Base-by-base conservation (phyloP, 2,329 filamentous ascomycete genomes). In the Orbilia ellipsospora region DNA sequence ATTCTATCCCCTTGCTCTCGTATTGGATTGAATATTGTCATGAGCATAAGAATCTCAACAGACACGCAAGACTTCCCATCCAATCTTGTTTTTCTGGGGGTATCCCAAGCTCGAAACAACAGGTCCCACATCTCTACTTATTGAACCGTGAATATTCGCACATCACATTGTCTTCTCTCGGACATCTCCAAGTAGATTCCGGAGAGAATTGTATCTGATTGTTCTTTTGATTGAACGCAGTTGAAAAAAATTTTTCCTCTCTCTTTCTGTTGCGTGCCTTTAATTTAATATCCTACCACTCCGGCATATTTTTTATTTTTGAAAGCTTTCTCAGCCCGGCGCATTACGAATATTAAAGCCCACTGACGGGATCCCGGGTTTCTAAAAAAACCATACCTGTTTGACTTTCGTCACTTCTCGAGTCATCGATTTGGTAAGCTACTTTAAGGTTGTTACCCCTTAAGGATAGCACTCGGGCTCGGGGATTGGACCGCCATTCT, bases 351-450 rank as follows among this genome's bases (percentile, higher is more conserved):
- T 72, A 56, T 50, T 52, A 15, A 6, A 48, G 6, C 51, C 62
- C 62, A 56, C 36, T 50, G 18, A 36, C 31, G 2, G 31, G 31
- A 36, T 36, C 31, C 54, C 36, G 28, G 20, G 31, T 5, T 73
- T 60, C 61, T 48, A 56, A 73, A 73, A 74, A 62, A 62, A 64
- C 50, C 56, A 45, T 42, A 18, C 26, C 26, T 74, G 62, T 74
- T 68, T 74, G 63, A 68, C 52, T 74, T 67, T 73, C 57, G 56
- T 73, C 57, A 67, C 57, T 73, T 68, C 70, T 74, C 63, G 70
- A 74, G 68, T 60, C 63, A 67, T 74, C 70, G 50, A 68, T 74
- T 68, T 55, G 51, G 63, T 68, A 68, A 54, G 62, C 63, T 28
- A 44, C 59, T 68, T 68, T 63, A 68, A 63, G 64, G 70, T 67